Base-by-base conservation (phyloP, 164 flowering plant genomes). In the Vitis labrusca region DNA sequence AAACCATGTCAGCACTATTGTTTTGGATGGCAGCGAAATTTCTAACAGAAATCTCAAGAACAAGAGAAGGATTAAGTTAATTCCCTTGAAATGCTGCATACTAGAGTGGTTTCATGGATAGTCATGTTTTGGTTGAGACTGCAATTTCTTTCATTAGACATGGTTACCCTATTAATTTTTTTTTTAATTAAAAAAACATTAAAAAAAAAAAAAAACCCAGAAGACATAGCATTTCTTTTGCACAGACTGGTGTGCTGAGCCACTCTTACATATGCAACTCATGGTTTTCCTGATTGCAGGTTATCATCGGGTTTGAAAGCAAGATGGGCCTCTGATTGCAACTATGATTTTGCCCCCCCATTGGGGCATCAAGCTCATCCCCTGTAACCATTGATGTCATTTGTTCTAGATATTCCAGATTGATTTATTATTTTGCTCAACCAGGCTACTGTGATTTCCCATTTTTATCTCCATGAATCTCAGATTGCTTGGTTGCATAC, bases 401-500 rank as follows among this genome's bases (percentile, higher is more conserved):
- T 13, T 67, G 47, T 62, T 51, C 17, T 68, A 66, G 73, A 64
- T 19, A 37, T 60, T 47, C 27, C 63, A 5, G 71, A 77, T 77
- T 72, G 76, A 68, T 74, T 72, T 17, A 77, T 79, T 83, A 61
- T 79, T 81, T 74, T 65, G 76, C 74, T 79, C 80, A 76, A 71
- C 78, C 77, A 67, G 67, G 82, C 86, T 63, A 70, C 82, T 83
- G 80, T 27, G 86, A 62, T 79, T 77, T 72, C 53, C 63, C 59
- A 15, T 65, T 69, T 83, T 79, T 79, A 62, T 47, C 49, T 23
- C 37, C 8, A 55, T 63, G 71, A 78, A 80, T 83, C 84, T 47
- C 85, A 82, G 85, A 63, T 67, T 77, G 83, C 80, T 66, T 69
- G 80, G 86, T 79, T 74, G 79, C 60, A 14, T 74, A 64, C 70